Percentiles rank a stretch among this genome's conserved stretches.
Evolutionary conservation across 805 yeast species (phyloP).

Genomic region (Candida hungchunana): DNA sequence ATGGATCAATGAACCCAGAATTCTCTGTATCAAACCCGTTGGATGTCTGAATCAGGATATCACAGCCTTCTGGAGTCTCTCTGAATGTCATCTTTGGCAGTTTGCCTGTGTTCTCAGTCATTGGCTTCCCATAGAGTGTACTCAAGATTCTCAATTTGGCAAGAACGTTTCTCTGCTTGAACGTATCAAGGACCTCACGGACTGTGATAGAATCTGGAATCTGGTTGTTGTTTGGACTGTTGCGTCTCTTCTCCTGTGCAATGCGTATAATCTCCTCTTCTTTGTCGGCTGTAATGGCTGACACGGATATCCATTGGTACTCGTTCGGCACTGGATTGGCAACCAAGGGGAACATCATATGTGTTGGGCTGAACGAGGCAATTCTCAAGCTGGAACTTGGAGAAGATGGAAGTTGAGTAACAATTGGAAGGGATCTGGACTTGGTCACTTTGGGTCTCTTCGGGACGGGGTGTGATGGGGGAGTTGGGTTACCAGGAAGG

Average conservation of each 20-base stretch:
- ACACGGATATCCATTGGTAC: not conserved
- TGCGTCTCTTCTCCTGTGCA: not conserved
- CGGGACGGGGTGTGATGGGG: no score
- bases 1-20: constrained; percentile 1
- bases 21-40: constrained; percentile 2
- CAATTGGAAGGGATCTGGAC: no score
- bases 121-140: not conserved
- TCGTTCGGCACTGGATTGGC: no score
- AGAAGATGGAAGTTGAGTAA: no score
- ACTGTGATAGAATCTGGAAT: constrained; percentile 1
- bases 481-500: no score
- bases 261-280: not conserved
- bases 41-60: constrained; percentile 7
- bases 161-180: not conserved
- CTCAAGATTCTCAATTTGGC: constrained; percentile 1
- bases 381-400: no score
- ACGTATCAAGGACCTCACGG: not conserved
- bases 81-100: constrained; percentile 7
- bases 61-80: not conserved
- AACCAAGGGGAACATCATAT: no score
- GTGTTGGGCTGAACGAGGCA: no score
- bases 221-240: constrained; percentile 1
- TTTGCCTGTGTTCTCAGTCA: not conserved
- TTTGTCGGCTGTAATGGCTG: not conserved
- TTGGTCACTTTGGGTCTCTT: no score